Percentiles rank a stretch among this genome's conserved stretches.
Conservation (phyloP, 768 basidiomycete genomes). For the Termitomyces eurrhizus region DNA sequence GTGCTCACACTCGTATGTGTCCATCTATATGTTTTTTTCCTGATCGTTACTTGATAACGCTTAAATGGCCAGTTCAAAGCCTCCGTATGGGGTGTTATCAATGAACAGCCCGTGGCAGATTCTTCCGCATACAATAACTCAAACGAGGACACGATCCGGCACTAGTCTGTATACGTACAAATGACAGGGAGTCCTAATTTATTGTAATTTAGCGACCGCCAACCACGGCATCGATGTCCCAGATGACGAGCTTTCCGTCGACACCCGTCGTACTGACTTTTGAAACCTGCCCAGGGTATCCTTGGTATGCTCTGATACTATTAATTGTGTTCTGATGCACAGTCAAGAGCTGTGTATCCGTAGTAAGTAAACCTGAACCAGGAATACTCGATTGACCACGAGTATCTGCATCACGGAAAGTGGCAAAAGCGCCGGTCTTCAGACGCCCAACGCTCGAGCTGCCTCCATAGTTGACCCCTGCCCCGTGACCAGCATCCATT, state of each 20-base stretch:
- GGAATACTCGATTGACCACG: slow-evolving; percentile 49
- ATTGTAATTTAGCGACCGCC: slow-evolving; percentile 16
- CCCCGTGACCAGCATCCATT: slow-evolving; percentile 32
- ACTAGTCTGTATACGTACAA: slow-evolving; percentile 1
- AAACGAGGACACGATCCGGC: slow-evolving; percentile 25
- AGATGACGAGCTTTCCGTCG: slow-evolving; percentile 90
- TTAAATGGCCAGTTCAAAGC: slow-evolving; percentile 74
- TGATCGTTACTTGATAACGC: slow-evolving; percentile 28
- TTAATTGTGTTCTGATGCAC: slow-evolving; percentile 99
- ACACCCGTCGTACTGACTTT: slow-evolving; percentile 90
- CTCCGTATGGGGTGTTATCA: slow-evolving; percentile 93
- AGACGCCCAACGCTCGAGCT: slow-evolving; percentile 61
- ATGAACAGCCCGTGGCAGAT: slow-evolving; percentile 55
- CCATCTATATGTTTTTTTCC: background rate
- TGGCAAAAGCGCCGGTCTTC: slow-evolving; percentile 90
- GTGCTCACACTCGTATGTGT: slow-evolving; percentile 81
- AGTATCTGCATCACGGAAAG: slow-evolving; percentile 89
- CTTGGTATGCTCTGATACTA: slow-evolving; percentile 75
- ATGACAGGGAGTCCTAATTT: background rate
- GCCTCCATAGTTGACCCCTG: slow-evolving; percentile 41
- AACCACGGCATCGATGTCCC: slow-evolving; percentile 70
- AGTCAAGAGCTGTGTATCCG: slow-evolving; percentile 78
- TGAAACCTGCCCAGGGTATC: slow-evolving; percentile 50
- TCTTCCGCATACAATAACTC: slow-evolving; percentile 18
- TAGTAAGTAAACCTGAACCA: slow-evolving; percentile 23